Conservation (phyloP, 2,329 filamentous ascomycete genomes). For the Penicillium psychrosexuale region DNA sequence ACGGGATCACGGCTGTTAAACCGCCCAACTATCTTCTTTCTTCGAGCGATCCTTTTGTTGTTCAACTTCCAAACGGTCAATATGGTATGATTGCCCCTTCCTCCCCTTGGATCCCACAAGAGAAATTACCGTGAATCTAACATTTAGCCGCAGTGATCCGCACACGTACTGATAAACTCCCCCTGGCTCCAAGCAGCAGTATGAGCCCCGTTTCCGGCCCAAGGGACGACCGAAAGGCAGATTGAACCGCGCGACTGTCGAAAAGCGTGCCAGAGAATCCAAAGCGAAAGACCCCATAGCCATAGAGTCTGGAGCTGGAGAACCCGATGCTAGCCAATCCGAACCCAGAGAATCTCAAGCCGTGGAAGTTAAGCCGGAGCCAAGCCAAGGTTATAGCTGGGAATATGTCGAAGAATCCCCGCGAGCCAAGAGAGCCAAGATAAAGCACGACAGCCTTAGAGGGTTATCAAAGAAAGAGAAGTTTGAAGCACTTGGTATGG, state of each 20-base stretch:
- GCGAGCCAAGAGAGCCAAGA: conserved; percentile 12
- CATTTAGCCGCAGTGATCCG: conserved; percentile 7
- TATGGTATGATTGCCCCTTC: conserved; percentile 26
- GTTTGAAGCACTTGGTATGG: conserved; percentile 39
- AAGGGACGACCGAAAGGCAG: conserved; percentile 19
- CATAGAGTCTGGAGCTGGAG: neutral
- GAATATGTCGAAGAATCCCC: conserved; percentile 4
- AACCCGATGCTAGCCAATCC: neutral
- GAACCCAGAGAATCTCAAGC: neutral
- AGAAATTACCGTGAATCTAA: conserved; percentile 6
- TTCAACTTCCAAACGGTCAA: conserved; percentile 29
- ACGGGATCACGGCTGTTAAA: conserved; percentile 35
- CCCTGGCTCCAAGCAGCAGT: conserved; percentile 6
- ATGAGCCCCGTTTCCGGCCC: conserved; percentile 3
- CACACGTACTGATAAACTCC: conserved; percentile 7
- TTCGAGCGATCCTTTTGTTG: conserved; percentile 34
- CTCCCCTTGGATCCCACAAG: neutral
- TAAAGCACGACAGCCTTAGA: conserved; percentile 18
- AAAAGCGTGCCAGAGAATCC: neutral
- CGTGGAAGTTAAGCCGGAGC: neutral
- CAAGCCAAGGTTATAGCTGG: conserved; percentile 1
- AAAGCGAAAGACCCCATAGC: neutral
- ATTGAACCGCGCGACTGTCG: conserved; percentile 11
- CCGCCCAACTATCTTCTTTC: conserved; percentile 36
- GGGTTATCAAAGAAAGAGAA: conserved; percentile 40